Conservation (phyloP, 805 yeast species). For the Maudiozyma saulgeensis region DNA sequence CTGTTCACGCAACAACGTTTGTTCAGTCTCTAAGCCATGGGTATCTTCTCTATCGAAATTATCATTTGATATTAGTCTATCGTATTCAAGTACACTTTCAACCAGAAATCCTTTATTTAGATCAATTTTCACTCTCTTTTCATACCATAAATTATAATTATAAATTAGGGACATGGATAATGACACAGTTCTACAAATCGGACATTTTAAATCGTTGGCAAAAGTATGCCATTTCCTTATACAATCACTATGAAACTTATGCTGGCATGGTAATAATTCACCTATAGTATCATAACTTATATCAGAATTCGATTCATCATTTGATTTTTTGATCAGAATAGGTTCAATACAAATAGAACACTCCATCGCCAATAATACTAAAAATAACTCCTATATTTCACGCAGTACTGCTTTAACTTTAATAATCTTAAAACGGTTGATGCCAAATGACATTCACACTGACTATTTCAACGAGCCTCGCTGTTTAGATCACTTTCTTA, state of each 20-base stretch:
- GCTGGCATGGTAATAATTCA: slow-evolving; percentile 39
- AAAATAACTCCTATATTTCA: too few relatives aligned
- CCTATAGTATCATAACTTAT: slow-evolving; percentile 16
- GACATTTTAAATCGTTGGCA: slow-evolving; percentile 21
- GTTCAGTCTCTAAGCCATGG: background rate
- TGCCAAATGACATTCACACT: too few relatives aligned
- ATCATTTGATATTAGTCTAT: background rate
- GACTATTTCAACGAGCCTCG: too few relatives aligned
- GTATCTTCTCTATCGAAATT: background rate
- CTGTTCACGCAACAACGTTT: too few relatives aligned
- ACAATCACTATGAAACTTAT: slow-evolving; percentile 49
- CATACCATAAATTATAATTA: slow-evolving; percentile 5
- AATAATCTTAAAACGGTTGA: too few relatives aligned
- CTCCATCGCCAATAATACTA: slow-evolving; percentile 10
- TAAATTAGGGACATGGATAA: slow-evolving; percentile 4
- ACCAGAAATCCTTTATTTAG: slow-evolving; percentile 11
- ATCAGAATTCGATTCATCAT: background rate
- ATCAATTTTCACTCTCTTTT: slow-evolving; percentile 5
- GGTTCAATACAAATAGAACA: slow-evolving; percentile 57
- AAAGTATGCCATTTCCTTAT: slow-evolving; percentile 42
- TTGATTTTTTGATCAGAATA: slow-evolving; percentile 8
- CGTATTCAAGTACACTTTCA: slow-evolving; percentile 2
- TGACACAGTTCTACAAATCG: slow-evolving; percentile 21
- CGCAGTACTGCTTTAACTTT: too few relatives aligned
- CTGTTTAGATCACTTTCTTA: too few relatives aligned